Evolutionary conservation across 2,329 filamentous ascomycete genomes (phyloP).

Genomic region (Trichoderma citrinoviride): DNA sequence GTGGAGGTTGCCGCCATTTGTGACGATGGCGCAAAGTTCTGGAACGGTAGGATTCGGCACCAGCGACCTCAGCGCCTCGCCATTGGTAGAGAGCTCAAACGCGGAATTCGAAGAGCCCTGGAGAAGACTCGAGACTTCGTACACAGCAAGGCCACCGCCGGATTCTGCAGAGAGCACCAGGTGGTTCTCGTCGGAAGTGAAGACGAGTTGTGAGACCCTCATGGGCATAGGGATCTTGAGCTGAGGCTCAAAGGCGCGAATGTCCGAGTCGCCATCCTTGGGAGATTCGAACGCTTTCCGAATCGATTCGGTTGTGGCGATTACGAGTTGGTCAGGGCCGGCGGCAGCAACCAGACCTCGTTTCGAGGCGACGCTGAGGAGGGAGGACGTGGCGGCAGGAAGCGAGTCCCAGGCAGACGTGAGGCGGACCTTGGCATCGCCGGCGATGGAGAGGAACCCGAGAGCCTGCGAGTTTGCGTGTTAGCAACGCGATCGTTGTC

Average conservation of each 20-base stretch:
- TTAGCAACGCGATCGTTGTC: not conserved
- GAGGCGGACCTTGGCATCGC: constrained; percentile 79
- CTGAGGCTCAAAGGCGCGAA: constrained; percentile 70
- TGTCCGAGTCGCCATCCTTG: constrained; percentile 60
- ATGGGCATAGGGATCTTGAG: constrained; percentile 68
- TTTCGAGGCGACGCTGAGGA: constrained; percentile 77
- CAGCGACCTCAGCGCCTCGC: constrained; percentile 68
- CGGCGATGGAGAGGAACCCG: constrained; percentile 76
- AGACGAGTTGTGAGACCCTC: constrained; percentile 82
- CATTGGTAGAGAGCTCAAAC: constrained; percentile 75
- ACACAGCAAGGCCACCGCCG: constrained; percentile 79
- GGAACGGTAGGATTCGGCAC: constrained; percentile 77
- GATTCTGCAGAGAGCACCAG: constrained; percentile 79
- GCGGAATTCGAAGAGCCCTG: constrained; percentile 64
- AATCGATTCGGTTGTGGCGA: constrained; percentile 74
- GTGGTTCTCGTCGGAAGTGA: constrained; percentile 84
- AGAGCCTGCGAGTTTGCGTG: constrained; percentile 51
- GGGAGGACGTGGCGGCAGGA: constrained; percentile 73
- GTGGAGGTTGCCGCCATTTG: constrained; percentile 74
- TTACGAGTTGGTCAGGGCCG: constrained; percentile 72
- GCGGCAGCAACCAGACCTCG: constrained; percentile 84
- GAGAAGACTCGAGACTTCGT: constrained; percentile 67
- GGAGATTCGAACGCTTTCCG: constrained; percentile 68
- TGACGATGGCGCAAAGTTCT: constrained; percentile 77
- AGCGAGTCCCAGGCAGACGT: constrained; percentile 74